These are phyloP conservation scores for Chaetomium sp. DNA, from an alignment of 2,329 filamentous ascomycete genomes.

Conservation along the genomic window DNA sequence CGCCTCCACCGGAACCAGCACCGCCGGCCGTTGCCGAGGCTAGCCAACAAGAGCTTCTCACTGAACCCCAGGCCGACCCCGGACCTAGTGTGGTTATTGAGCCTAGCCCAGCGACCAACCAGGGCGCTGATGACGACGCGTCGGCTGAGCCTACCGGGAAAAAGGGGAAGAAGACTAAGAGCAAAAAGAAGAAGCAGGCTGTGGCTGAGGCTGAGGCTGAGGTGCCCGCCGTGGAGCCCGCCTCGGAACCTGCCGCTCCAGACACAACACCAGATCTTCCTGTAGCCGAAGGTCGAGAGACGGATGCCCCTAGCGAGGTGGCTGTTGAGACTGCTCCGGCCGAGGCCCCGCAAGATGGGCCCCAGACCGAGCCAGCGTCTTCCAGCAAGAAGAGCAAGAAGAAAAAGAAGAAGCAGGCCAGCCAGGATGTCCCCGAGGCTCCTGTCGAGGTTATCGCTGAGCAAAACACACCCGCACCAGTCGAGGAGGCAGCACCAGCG, in stretches of 20 bases:
- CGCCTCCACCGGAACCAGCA: conserved; percentile 3
- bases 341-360: conserved; percentile 17
- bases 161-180: conserved; percentile 35
- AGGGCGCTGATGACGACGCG: conserved; percentile 19
- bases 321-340: not conserved
- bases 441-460: conserved; percentile 8
- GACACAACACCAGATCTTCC: conserved; percentile 13
- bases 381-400: conserved; percentile 38
- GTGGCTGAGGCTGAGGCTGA: conserved; percentile 19
- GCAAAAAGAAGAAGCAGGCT: conserved; percentile 32
- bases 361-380: conserved; percentile 25
- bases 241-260: conserved; percentile 11
- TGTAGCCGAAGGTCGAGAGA: not conserved
- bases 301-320: not conserved
- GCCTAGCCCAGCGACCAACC: not conserved
- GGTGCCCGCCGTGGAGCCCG: conserved; percentile 11
- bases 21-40: conserved; percentile 13
- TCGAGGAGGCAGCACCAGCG: conserved; percentile 8
- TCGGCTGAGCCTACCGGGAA: conserved; percentile 26
- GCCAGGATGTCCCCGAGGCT: conserved; percentile 20
- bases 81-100: conserved; percentile 13
- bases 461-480: not conserved
- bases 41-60: conserved; percentile 19
- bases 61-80: conserved; percentile 8
- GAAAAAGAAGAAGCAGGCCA: conserved; percentile 40